Base-by-base conservation (phyloP, 2,329 filamentous ascomycete genomes). In the Ampelomyces quisqualis region DNA sequence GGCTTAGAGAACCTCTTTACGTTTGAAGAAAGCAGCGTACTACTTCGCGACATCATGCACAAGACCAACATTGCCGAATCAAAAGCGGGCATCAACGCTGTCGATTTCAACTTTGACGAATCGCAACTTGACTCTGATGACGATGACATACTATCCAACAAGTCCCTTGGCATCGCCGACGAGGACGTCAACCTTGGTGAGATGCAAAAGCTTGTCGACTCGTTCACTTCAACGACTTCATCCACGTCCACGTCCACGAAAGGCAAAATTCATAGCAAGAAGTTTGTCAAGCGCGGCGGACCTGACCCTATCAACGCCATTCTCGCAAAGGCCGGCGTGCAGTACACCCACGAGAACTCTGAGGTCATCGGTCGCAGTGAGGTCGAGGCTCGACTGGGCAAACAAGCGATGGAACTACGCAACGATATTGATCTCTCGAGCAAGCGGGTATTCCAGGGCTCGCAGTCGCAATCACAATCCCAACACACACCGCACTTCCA, bases 21-120 rank as follows among this genome's bases (percentile, higher is more conserved):
- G 0, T 96, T 88, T 49, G 83, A 89, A 49, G 80, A 82, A 33
- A 81, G 90, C 51, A 86, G 86, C 45, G 79, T 94, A 9, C 77
- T 96, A 10, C 77, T 97, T 4, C 81, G 88, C n/a, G 89, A 96
- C 40, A 97, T 98, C 54, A 89, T 98, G 57, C 95, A 97, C 73
- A 95, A 96, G 69, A 97, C 93, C 19, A 98, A 98, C 59, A 84
- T 98, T 36, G 93, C 93, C 3, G 93, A 98, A 71, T 88, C 88
- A 28, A 88, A 85, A 61, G 89, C 86, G 1, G 91, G 90, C 0
- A 86, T 97, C 7, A 78, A 81, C 19, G 81, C 96, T 20, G 77
- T 84, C n/a, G 84, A 87, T 38, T 77, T 95, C 13, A 82, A 94
- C 45, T 53, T 65, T 39, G 40, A 61, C 11, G 52, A 57, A 7